Base-by-base conservation (phyloP, 768 basidiomycete species). In the Tricholoma sp. region DNA sequence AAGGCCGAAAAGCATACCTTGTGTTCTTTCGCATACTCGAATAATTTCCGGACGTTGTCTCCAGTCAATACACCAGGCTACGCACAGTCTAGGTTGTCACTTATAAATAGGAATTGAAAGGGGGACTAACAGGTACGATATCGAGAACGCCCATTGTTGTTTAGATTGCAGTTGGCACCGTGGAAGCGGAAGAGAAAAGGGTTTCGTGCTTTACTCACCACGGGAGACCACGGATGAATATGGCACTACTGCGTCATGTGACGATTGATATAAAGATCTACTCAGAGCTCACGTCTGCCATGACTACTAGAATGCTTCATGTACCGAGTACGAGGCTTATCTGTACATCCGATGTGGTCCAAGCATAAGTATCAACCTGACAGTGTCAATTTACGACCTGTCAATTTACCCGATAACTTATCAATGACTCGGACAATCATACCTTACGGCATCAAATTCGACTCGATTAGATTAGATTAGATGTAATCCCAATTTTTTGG, bases 61-160 rank as follows among this genome's bases (percentile, higher is more conserved):
- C 96, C 96, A 58, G 94, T 95, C 70, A 99, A 75, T 59, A 99
- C 96, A 61, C 96, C 96, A 71, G 93, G 80, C 94, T 96, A 66
- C 39, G 20, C 56, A 53, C 15, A 52, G 24, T 34, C 31, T 63
- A 28, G 63, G 53, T 42, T 55, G 20, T 18, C 18, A 42, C 47
- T 17, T 10, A 39, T 56, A 34, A 48, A 51, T 52, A 15, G 53
- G 37, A 3, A 48, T 44, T 58, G 29, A 56, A 47, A 31, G 28
- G 1, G 5, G 31, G 12, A 77, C 88, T 61, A 68, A 93, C 90
- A 53, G 91, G 90, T 61, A 93, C 88, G 67, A 91, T 80, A 67
- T 91, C 89, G 69, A 91, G 86, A 65, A 91, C 72, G 65, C 89
- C 90, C 90, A 91, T 91, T 56, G 41, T 73, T 54, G 48, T 44